These are phyloP conservation scores for Pythium apleroticum DNA, from an alignment of 352 stramenopile genomes.

Conservation along the genomic window DNA sequence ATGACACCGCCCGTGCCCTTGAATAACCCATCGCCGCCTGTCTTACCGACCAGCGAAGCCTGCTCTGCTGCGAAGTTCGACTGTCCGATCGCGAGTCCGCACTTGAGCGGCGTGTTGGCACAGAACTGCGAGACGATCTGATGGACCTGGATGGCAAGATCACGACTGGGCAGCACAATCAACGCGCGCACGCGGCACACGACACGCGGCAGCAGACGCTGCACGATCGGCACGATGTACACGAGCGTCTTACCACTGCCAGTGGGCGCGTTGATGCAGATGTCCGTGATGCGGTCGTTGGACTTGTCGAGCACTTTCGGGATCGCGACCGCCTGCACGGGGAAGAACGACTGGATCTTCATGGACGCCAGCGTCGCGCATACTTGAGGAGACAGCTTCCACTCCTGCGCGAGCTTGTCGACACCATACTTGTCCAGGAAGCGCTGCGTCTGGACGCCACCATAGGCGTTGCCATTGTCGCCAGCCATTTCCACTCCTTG, in stretches of 20 bases:
- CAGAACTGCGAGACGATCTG: slow-evolving; percentile 66
- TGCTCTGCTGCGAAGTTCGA: slow-evolving; percentile 88
- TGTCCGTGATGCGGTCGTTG: slow-evolving; percentile 85
- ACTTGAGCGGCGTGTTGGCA: slow-evolving; percentile 75
- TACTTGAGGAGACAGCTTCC: slow-evolving; percentile 48
- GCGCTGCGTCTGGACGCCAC: slow-evolving; percentile 32
- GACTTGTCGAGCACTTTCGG: slow-evolving; percentile 87
- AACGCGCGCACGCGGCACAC: slow-evolving; percentile 92
- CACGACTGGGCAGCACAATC: slow-evolving; percentile 95
- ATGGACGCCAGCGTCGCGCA: slow-evolving; percentile 37
- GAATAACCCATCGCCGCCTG: slow-evolving; percentile 34
- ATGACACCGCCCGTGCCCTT: slow-evolving; percentile 33
- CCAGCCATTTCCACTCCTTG: slow-evolving; percentile 16
- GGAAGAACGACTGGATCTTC: slow-evolving; percentile 91
- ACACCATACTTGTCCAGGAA: slow-evolving; percentile 72
- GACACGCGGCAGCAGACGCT: slow-evolving; percentile 79
- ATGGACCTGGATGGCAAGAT: slow-evolving; percentile 93
- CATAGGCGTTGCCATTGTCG: slow-evolving; percentile 20
- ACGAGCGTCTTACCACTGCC: slow-evolving; percentile 97
- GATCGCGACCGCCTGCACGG: slow-evolving; percentile 94
- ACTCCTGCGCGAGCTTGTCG: slow-evolving; percentile 54
- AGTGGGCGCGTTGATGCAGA: slow-evolving; percentile 97
- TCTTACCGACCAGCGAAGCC: slow-evolving; percentile 51
- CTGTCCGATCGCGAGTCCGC: slow-evolving; percentile 91
- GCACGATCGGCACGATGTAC: slow-evolving; percentile 96